phyloP scores from a whole-genome alignment of 768 basidiomycete genomes.

The Russula griseocarnosa region DNA sequence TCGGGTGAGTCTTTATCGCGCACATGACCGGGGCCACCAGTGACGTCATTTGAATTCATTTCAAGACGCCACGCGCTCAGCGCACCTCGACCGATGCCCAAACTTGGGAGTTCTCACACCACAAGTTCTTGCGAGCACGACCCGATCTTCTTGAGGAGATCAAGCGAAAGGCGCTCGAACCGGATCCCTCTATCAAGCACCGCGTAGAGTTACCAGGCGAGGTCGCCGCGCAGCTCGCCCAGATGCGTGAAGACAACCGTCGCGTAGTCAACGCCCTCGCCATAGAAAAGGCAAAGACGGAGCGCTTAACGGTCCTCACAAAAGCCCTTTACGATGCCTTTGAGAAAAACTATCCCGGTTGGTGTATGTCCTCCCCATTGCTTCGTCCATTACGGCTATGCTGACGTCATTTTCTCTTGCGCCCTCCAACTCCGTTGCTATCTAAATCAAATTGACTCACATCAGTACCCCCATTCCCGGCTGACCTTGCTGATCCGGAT shows the following conservation, averaged over 20 bases:
- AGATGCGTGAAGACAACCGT: constrained; percentile 70
- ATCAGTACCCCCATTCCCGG: constrained; percentile 38
- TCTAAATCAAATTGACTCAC: constrained; percentile 33
- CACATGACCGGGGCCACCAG: constrained; percentile 12
- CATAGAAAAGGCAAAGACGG: constrained; percentile 56
- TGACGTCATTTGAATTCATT: constrained; percentile 9
- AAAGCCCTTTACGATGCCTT: constrained; percentile 61
- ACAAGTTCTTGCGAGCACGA: constrained; percentile 76
- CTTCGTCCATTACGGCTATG: background rate
- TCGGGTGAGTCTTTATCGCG: constrained; percentile 47
- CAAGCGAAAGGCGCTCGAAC: constrained; percentile 80
- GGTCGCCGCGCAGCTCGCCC: constrained; percentile 59
- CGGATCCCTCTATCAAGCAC: constrained; percentile 65
- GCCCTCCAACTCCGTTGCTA: constrained; percentile 2
- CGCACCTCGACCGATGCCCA: constrained; percentile 76
- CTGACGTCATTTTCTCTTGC: constrained; percentile 8
- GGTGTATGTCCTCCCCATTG: constrained; percentile 39
- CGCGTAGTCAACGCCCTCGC: constrained; percentile 51
- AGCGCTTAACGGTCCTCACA: constrained; percentile 55
- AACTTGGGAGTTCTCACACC: constrained; percentile 87
- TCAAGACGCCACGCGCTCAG: constrained; percentile 77
- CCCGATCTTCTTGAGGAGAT: constrained; percentile 82
- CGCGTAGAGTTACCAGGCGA: constrained; percentile 80
- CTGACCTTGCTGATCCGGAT: constrained; percentile 49
- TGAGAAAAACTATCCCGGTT: constrained; percentile 51